Conservation (phyloP, 2,329 filamentous ascomycete species). For the Karstenula rhodostoma region DNA sequence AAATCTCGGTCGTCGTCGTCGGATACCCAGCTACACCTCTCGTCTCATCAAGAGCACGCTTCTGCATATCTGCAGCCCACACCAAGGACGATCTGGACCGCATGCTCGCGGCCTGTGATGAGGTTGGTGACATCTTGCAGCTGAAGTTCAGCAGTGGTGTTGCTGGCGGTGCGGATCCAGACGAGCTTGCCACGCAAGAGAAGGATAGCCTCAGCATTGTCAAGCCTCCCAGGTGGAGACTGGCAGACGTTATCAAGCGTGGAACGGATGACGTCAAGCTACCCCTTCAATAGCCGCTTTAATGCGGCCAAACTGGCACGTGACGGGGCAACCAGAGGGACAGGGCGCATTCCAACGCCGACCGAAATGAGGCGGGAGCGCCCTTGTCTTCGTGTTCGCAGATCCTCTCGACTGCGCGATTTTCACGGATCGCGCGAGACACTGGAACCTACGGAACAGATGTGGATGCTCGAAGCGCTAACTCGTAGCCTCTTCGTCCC, state of each 20-base stretch:
- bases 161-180: conserved; percentile 82
- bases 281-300: conserved; percentile 66
- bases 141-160: conserved; percentile 97
- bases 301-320: conserved; percentile 18
- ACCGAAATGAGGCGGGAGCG: conserved; percentile 15
- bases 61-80: conserved; percentile 95
- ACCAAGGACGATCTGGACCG: conserved; percentile 98
- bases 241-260: conserved; percentile 76
- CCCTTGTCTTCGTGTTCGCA: conserved; percentile 12
- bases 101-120: conserved; percentile 85
- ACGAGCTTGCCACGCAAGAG: conserved; percentile 75
- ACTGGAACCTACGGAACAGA: neutral
- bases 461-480: conserved; percentile 2
- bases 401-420: conserved; percentile 3
- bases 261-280: conserved; percentile 80
- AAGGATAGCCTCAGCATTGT: conserved; percentile 58
- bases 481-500: conserved; percentile 16
- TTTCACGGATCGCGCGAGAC: conserved; percentile 8
- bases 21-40: conserved; percentile 96
- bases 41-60: conserved; percentile 91
- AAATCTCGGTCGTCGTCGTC: conserved; percentile 96
- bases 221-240: conserved; percentile 77
- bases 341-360: conserved; percentile 9
- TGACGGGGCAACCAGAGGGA: conserved; percentile 22
- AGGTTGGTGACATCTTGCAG: conserved; percentile 90